Conservation (phyloP, 805 yeast species). For the Blastobotrys terrestris region DNA sequence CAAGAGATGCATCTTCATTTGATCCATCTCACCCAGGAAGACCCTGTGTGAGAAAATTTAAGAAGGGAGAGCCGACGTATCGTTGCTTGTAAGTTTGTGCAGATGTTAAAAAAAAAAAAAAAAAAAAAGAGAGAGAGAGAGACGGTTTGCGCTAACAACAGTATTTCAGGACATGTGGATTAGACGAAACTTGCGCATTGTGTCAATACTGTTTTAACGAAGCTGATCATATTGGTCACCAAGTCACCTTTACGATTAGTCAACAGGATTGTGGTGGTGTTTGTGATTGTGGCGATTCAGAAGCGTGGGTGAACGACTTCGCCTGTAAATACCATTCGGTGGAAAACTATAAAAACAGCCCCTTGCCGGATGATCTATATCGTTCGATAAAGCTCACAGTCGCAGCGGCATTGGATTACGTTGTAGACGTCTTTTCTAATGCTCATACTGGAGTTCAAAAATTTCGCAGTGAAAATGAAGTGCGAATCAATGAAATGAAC, state of each 20-base stretch:
- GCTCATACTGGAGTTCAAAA: slow-evolving; percentile 23
- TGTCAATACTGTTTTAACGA: slow-evolving; percentile 72
- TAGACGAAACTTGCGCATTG: slow-evolving; percentile 78
- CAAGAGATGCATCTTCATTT: slow-evolving; percentile 24
- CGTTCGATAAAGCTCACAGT: slow-evolving; percentile 28
- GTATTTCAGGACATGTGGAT: slow-evolving; percentile 53
- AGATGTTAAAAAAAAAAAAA: too few species aligned
- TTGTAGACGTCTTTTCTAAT: slow-evolving; percentile 27
- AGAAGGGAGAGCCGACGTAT: slow-evolving; percentile 76
- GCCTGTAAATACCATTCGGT: slow-evolving; percentile 41
- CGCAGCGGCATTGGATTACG: slow-evolving; percentile 26
- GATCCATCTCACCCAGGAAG: slow-evolving; percentile 48
- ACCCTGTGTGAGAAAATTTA: slow-evolving; percentile 68
- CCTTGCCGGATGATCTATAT: slow-evolving; percentile 41
- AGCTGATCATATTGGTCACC: slow-evolving; percentile 66
- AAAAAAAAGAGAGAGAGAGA: too few species aligned
- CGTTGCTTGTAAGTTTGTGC: slow-evolving; percentile 43
- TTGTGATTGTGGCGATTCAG: slow-evolving; percentile 86
- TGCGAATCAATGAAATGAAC: slow-evolving; percentile 27
- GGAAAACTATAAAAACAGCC: slow-evolving; percentile 25
- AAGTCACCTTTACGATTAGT: slow-evolving; percentile 55
- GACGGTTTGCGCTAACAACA: not conserved
- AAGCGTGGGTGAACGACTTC: slow-evolving; percentile 61
- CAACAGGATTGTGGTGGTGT: slow-evolving; percentile 64
- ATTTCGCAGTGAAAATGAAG: slow-evolving; percentile 23